phyloP scores from a whole-genome alignment of 73 alveolate genomes.

The Tetrahymena thermophila region DNA sequence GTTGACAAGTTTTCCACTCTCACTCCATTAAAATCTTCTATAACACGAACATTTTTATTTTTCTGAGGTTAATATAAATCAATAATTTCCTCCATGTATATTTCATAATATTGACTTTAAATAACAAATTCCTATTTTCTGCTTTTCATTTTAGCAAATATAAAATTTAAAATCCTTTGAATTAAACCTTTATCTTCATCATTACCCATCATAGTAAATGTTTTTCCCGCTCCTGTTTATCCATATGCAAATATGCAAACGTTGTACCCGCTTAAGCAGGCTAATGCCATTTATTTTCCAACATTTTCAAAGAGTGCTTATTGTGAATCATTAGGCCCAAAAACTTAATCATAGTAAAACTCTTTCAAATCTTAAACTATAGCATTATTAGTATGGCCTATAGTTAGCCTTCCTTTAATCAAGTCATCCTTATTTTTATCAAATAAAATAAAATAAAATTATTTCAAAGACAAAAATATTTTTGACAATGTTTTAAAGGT shows the following conservation, averaged over 20 bases:
- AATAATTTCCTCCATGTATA: slow-evolving; percentile 76
- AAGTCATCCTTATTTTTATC: not conserved
- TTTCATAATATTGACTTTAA: slow-evolving; percentile 63
- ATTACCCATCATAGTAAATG: slow-evolving; percentile 96
- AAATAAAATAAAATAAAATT: not conserved
- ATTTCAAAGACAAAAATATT: no score
- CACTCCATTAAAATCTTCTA: slow-evolving; percentile 69
- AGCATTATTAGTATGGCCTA: not conserved
- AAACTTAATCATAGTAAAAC: slow-evolving; percentile 57
- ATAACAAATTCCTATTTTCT: slow-evolving; percentile 76
- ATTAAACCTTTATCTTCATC: slow-evolving; percentile 96
- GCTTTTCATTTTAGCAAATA: slow-evolving; percentile 85
- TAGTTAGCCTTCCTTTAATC: not conserved
- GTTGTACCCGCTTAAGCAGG: slow-evolving; percentile 73
- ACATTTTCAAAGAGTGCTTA: slow-evolving; percentile 55
- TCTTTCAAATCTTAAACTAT: not conserved
- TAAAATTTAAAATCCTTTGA: slow-evolving; percentile 89
- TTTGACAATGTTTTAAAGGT: not conserved
- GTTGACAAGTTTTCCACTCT: slow-evolving; percentile 77
- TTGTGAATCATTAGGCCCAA: slow-evolving; percentile 62
- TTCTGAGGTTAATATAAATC: slow-evolving; percentile 57
- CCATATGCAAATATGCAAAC: slow-evolving; percentile 88
- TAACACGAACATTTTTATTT: slow-evolving; percentile 39
- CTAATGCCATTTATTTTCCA: slow-evolving; percentile 67
- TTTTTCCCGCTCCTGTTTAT: slow-evolving; percentile 86